Percentiles rank a stretch among this genome's conserved stretches.
These are phyloP conservation scores for Coemansia sp. DNA, from an alignment of 192 early-diverging fungal genomes.

Conservation along the genomic window DNA sequence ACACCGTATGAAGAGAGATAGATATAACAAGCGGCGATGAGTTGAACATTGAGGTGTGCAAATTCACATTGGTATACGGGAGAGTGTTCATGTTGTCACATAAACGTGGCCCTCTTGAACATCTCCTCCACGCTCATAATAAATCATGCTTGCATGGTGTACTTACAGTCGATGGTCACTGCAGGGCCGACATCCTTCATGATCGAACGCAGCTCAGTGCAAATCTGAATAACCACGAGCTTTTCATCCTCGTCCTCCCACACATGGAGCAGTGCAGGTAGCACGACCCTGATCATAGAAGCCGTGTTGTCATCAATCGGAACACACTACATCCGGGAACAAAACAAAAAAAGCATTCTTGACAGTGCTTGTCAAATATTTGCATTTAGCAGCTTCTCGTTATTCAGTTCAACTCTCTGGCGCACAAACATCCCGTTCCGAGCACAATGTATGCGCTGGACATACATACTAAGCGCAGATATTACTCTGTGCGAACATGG, in stretches of 20 bases:
- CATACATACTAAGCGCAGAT: constrained; percentile 8
- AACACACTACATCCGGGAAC: constrained; percentile 41
- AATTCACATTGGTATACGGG: not conserved
- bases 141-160: not conserved
- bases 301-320: constrained; percentile 75
- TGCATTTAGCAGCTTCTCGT: not conserved
- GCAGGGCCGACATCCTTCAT: constrained; percentile 76
- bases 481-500: not conserved
- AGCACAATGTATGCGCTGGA: not conserved
- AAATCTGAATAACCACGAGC: constrained; percentile 77
- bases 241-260: constrained; percentile 84
- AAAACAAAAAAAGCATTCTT: too few relatives aligned
- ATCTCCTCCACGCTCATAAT: not conserved
- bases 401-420: not conserved
- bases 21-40: too few relatives aligned
- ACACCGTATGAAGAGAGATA: too few relatives aligned
- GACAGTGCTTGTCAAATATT: not conserved
- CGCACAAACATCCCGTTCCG: not conserved
- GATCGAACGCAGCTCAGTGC: constrained; percentile 68
- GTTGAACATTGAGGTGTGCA: too few relatives aligned
- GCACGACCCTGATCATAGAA: constrained; percentile 64
- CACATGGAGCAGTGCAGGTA: constrained; percentile 69
- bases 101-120: not conserved
- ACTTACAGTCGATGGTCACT: constrained; percentile 51
- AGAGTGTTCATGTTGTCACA: not conserved